A percentile compares a stretch with the other conserved stretches of the same genome.
Evolutionary conservation across 345 rosid species (phyloP).

Genomic region (Populus simonii): DNA sequence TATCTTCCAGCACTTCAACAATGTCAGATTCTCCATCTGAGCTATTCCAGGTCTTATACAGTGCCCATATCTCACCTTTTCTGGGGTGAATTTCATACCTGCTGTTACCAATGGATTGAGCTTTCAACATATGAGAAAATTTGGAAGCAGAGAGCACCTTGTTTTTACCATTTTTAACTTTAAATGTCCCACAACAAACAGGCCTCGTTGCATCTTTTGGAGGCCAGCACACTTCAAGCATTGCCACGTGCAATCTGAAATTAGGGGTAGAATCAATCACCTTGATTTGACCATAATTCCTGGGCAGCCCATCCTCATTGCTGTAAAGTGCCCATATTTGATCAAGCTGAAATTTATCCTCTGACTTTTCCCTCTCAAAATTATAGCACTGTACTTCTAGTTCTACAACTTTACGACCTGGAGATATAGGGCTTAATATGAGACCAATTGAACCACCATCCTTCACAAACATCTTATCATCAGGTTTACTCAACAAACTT

Average conservation of each 20-base stretch:
- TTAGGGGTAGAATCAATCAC: conserved; percentile 30
- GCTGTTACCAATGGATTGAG: conserved; percentile 11
- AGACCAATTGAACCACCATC: conserved; percentile 6
- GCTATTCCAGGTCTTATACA: conserved; percentile 32
- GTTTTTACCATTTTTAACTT: conserved; percentile 30
- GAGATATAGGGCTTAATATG: background rate
- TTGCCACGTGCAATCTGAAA: conserved; percentile 44
- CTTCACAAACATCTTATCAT: conserved; percentile 1
- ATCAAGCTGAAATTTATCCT: conserved; percentile 36
- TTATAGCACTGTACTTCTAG: conserved; percentile 16
- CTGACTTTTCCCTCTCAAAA: conserved; percentile 40
- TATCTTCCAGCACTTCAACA: conserved; percentile 45
- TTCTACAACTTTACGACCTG: conserved; percentile 13
- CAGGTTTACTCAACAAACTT: conserved; percentile 10
- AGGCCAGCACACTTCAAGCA: conserved; percentile 31
- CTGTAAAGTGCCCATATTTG: conserved; percentile 54
- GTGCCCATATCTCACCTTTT: conserved; percentile 61
- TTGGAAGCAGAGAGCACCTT: conserved; percentile 20
- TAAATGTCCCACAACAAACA: conserved; percentile 48
- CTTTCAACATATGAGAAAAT: conserved; percentile 49
- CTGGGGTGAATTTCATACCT: conserved; percentile 40
- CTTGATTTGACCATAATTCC: conserved; percentile 46
- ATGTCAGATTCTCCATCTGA: conserved; percentile 34
- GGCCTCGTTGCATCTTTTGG: conserved; percentile 12
- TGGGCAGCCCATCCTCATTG: conserved; percentile 40